Evolutionary conservation across 1,284 basidiomycete species (phyloP).

Genomic region (Malassezia equina): DNA sequence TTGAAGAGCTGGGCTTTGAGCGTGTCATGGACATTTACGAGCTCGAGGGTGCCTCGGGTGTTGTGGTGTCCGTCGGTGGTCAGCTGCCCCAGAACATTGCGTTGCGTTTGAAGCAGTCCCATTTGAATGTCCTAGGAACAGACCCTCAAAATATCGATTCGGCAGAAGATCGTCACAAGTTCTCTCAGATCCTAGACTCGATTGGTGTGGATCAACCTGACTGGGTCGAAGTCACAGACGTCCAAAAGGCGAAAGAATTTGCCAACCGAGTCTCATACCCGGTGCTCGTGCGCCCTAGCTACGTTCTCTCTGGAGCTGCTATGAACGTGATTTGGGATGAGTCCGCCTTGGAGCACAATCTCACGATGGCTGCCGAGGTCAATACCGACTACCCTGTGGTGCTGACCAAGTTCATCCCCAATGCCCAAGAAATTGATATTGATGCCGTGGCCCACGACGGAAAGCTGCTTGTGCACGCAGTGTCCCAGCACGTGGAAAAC

Average conservation of each 20-base stretch:
- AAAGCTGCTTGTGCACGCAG: constrained; percentile 83
- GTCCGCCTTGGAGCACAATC: constrained; percentile 73
- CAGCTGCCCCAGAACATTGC: constrained; percentile 81
- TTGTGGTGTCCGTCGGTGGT: constrained; percentile 94
- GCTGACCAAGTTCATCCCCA: constrained; percentile 95
- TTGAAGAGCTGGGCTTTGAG: constrained; percentile 95
- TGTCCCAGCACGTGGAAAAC: constrained; percentile 98
- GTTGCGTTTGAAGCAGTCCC: constrained; percentile 77
- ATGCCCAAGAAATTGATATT: constrained; percentile 93
- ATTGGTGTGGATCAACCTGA: constrained; percentile 94
- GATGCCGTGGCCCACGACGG: constrained; percentile 94
- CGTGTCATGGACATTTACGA: constrained; percentile 99
- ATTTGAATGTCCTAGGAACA: constrained; percentile 88
- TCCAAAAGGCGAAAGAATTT: constrained; percentile 84
- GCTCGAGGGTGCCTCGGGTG: constrained; percentile 79
- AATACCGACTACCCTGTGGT: constrained; percentile 96
- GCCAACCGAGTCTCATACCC: constrained; percentile 63
- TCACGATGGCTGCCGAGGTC: constrained; percentile 86
- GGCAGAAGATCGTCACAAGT: constrained; percentile 98
- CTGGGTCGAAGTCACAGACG: constrained; percentile 81
- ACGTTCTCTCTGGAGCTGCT: constrained; percentile 94
- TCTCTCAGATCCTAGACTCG: constrained; percentile 86
- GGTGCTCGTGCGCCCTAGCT: constrained; percentile 53
- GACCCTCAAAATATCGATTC: constrained; percentile 90
- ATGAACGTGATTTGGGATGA: constrained; percentile 99